Evolutionary conservation across 208 protist species (phyloP).

Genomic region (Leishmania gerbilli): DNA sequence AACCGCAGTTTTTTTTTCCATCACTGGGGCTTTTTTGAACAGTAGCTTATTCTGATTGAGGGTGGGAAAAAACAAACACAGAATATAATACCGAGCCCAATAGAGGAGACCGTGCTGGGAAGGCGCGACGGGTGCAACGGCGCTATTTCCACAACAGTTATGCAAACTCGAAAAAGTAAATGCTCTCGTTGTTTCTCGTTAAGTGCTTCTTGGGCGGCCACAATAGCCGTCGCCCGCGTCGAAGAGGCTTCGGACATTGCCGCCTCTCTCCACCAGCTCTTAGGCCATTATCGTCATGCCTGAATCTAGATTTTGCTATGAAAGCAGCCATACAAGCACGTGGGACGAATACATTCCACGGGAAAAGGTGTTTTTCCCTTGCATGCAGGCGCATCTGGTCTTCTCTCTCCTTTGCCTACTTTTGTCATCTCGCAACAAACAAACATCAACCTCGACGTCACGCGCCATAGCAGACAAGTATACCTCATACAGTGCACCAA

Average conservation of each 20-base stretch:
- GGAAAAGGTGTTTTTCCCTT: background rate
- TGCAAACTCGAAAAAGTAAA: background rate
- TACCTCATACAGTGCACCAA: constrained; percentile 9
- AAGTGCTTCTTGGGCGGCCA: too few relatives aligned
- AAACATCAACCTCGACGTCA: background rate
- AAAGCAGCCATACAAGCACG: background rate
- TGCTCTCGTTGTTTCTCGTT: background rate
- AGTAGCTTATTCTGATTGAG: background rate
- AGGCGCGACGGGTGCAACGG: background rate
- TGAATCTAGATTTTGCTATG: background rate
- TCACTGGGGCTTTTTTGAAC: background rate
- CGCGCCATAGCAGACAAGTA: constrained; percentile 1
- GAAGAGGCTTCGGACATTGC: background rate
- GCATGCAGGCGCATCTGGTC: background rate
- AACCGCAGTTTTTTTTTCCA: background rate
- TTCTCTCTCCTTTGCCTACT: constrained; percentile 7
- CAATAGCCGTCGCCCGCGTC: background rate
- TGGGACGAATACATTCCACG: background rate
- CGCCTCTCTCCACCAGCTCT: background rate
- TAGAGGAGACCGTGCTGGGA: background rate
- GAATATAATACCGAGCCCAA: background rate
- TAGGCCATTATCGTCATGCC: too few relatives aligned
- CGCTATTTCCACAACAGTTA: background rate
- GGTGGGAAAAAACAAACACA: background rate
- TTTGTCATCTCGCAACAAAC: background rate